Evolutionary conservation across 371 early-diverging fungal genomes (phyloP), one percentile per base, ranked within the genome.

Genomic region (Syncephalastrum monosporum): DNA sequence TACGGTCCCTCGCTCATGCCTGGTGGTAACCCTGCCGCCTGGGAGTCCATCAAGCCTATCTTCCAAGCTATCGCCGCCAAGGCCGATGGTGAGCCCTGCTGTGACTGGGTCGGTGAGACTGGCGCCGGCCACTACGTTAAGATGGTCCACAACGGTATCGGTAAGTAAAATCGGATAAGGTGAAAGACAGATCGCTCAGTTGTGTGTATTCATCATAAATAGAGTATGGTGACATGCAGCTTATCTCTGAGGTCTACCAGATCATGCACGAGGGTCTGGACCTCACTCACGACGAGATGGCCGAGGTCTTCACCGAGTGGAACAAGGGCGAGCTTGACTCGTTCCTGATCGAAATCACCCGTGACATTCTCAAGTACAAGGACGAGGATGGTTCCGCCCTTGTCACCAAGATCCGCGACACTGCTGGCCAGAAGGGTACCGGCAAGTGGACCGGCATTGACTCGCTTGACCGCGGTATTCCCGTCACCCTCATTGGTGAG

Each of bases 131-230:
- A 99, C 85, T 98, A 97, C 77, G 99, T 99, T 71, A 99, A 99
- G 88, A 99, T 98, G 96, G 99, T 99, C 47, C 99, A 99, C 89
- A 99, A 99, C 82, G 99, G 99, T 71, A 99, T 99, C 67, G 77
- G 70, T 69, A 72, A 59, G 71, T 41, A 47, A 3, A 25, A 13
- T 23, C 24, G 16, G 55, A 21, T 17, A 19, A 56, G 13, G 10
- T 41, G 10, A 8, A 56, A 6, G 47, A 25, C n/a, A 29, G n/a
- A 29, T 4, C 3, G 29, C 25, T n/a, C 24, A 23, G 5, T 44
- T 43, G 19, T 17, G 10, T 27, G 48, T 33, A 21, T 16, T 47
- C 13, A 0, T 27, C 38, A 6, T 54, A 23, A 15, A 33, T 60
- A 74, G 99, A 99, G 77, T 99, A 99, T 75, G 99, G 98, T 60